These are phyloP conservation scores for Suillus occidentalis DNA, from an alignment of 768 basidiomycete genomes.

Conservation along the genomic window DNA sequence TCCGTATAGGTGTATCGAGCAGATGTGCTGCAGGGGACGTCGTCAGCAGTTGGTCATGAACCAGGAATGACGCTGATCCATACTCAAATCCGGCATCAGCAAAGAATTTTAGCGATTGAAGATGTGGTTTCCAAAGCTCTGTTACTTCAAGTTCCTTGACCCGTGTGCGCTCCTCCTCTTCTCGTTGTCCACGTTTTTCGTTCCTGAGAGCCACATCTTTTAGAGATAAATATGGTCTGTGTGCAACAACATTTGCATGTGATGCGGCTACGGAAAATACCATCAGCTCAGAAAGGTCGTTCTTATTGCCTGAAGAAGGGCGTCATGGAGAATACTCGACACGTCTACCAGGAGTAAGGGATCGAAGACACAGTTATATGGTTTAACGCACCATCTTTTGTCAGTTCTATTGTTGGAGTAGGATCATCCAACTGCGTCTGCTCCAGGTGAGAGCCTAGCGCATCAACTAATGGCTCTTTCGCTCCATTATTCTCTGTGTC, in stretches of 20 bases:
- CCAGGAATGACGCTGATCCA: constrained; percentile 18
- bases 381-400: constrained; percentile 2
- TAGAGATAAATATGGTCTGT: too few species aligned
- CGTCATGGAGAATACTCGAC: too few species aligned
- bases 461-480: background rate
- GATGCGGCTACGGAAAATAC: too few species aligned
- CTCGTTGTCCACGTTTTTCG: too few species aligned
- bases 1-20: constrained; percentile 57
- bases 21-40: constrained; percentile 40
- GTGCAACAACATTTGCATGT: too few species aligned
- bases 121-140: constrained; percentile 72
- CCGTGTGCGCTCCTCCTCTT: constrained; percentile 43
- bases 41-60: constrained; percentile 30
- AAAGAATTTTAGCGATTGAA: constrained; percentile 57
- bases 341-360: too few species aligned
- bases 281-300: too few species aligned
- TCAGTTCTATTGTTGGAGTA: background rate
- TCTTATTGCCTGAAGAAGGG: too few species aligned
- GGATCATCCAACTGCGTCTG: constrained; percentile 35
- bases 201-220: too few species aligned
- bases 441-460: background rate
- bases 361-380: background rate
- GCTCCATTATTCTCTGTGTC: background rate
- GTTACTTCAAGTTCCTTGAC: constrained; percentile 55
- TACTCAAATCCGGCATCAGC: constrained; percentile 63